Evolutionary conservation across 768 basidiomycete species (phyloP).

Genomic region (Tricholoma bakamatsutake): DNA sequence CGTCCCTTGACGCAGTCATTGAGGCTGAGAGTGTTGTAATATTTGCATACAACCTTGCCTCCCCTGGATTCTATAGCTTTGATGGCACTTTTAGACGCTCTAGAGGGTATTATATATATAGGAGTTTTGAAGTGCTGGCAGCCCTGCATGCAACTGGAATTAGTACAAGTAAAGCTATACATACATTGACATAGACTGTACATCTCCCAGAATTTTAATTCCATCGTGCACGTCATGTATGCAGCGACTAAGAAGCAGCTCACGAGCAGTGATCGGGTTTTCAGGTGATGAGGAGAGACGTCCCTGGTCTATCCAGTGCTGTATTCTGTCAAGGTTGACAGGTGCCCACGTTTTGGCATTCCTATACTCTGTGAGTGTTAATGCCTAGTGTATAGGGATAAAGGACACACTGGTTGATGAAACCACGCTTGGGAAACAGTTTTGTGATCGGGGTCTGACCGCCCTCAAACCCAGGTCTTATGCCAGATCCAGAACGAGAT

Average conservation of each 20-base stretch:
- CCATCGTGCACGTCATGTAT: constrained; percentile 88
- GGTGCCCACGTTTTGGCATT: constrained; percentile 73
- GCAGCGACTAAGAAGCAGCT: constrained; percentile 80
- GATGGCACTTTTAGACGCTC: constrained; percentile 85
- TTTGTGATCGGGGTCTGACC: constrained; percentile 94
- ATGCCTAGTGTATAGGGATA: neutral
- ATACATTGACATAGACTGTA: constrained; percentile 30
- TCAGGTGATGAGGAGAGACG: constrained; percentile 72
- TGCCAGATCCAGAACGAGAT: constrained; percentile 83
- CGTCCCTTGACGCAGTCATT: constrained; percentile 71
- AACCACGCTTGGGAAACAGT: constrained; percentile 89
- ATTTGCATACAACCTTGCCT: constrained; percentile 84
- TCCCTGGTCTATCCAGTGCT: constrained; percentile 86
- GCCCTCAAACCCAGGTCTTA: constrained; percentile 86
- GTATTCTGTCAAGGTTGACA: constrained; percentile 82
- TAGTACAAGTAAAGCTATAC: neutral
- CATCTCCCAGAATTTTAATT: constrained; percentile 85
- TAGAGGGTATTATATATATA: constrained; percentile 76
- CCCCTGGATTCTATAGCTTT: constrained; percentile 75
- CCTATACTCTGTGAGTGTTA: constrained; percentile 33
- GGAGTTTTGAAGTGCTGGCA: constrained; percentile 58
- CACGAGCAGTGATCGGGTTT: constrained; percentile 82
- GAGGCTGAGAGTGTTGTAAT: constrained; percentile 83
- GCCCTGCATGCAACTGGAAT: constrained; percentile 39
- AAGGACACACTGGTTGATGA: constrained; percentile 77